Evolutionary conservation across 2,329 filamentous ascomycete genomes (phyloP).

Genomic region (Calonectria pseudoreteaudii): DNA sequence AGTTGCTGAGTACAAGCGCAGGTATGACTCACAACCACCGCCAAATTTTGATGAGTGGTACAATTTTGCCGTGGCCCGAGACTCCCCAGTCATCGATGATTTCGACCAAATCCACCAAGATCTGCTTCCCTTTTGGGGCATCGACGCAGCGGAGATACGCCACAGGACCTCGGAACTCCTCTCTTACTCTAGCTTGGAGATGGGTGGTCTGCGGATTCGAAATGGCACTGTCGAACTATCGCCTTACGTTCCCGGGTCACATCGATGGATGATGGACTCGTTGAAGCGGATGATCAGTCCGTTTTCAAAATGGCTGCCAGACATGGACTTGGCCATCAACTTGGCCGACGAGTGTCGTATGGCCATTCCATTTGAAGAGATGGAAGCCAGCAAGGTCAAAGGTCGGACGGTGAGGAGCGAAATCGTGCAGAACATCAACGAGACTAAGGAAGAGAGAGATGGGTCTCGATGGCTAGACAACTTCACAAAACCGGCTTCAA

Average conservation of each 20-base stretch:
- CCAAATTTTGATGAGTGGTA: conserved; percentile 86
- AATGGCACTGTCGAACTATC: conserved; percentile 66
- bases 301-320: conserved; percentile 77
- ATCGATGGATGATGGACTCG: conserved; percentile 52
- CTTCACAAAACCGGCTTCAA: conserved; percentile 22
- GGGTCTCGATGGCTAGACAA: conserved; percentile 30
- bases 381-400: conserved; percentile 70
- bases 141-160: conserved; percentile 74
- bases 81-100: conserved; percentile 78
- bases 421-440: neutral
- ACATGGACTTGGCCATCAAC: conserved; percentile 86
- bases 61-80: conserved; percentile 71
- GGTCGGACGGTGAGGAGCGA: conserved; percentile 39
- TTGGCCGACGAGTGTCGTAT: conserved; percentile 73
- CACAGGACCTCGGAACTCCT: conserved; percentile 56
- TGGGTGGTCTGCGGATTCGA: conserved; percentile 65
- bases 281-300: conserved; percentile 72
- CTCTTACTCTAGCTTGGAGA: conserved; percentile 48
- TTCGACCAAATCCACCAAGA: conserved; percentile 81
- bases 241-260: conserved; percentile 45
- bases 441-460: conserved; percentile 5
- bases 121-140: conserved; percentile 81
- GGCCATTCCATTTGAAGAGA: conserved; percentile 67
- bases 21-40: conserved; percentile 74
- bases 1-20: conserved; percentile 55